Percentiles rank a stretch among this genome's conserved stretches.
Evolutionary conservation across 2,329 filamentous ascomycete species (phyloP).

Genomic region (Fonsecaea nubica): DNA sequence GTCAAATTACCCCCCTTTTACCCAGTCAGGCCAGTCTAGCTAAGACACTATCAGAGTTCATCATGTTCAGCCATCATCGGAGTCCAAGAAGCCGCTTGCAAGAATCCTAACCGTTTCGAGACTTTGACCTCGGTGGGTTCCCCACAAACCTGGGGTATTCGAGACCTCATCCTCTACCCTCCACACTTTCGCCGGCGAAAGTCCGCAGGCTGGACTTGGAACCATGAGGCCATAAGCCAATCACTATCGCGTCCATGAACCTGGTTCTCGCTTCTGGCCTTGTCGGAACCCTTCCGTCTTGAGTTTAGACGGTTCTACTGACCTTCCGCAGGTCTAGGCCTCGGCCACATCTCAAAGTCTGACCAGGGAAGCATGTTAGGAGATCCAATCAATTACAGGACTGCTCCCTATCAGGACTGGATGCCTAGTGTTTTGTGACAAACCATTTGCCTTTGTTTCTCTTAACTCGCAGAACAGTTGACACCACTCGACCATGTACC

Average conservation of each 20-base stretch:
- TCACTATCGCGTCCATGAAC: constrained; percentile 9
- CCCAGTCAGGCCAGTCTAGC: neutral
- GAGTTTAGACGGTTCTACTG: neutral
- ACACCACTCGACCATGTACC: neutral
- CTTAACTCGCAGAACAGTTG: neutral
- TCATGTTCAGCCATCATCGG: neutral
- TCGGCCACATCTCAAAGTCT: constrained; percentile 1
- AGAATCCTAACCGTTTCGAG: constrained; percentile 15
- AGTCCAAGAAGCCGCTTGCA: neutral
- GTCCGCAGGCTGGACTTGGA: constrained; percentile 13
- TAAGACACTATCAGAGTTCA: neutral
- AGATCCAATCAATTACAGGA: constrained; percentile 1
- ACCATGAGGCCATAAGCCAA: constrained; percentile 5
- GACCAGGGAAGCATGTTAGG: constrained; percentile 4
- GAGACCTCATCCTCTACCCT: constrained; percentile 1
- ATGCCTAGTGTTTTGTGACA: constrained; percentile 4
- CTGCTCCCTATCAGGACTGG: neutral
- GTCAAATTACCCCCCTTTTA: neutral
- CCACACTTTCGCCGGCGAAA: neutral
- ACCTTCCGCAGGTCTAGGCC: neutral
- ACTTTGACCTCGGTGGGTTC: constrained; percentile 22
- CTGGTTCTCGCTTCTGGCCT: neutral
- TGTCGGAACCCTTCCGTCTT: neutral
- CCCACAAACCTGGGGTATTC: constrained; percentile 25
- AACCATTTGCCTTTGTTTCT: neutral